Base-by-base conservation (phyloP, 129 eudicot species). In the Lonicera japonica region DNA sequence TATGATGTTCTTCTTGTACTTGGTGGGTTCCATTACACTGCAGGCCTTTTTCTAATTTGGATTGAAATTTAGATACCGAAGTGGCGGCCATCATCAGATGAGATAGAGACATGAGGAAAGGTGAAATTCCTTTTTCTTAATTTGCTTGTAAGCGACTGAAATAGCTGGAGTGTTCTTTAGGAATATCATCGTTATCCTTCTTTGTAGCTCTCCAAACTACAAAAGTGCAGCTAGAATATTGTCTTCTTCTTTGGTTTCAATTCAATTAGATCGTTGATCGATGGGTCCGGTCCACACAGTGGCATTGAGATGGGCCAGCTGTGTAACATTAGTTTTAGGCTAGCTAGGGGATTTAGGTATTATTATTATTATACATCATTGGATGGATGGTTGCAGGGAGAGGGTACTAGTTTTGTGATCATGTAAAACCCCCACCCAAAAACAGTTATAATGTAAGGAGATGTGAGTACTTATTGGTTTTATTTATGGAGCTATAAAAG, bases 1-100 rank as follows among this genome's bases (percentile, higher is more conserved):
- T 46, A 50, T 20, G 38, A 22, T 38, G 36, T 20, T 72, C 21
- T 36, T 64, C 19, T 36, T 69, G 34, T 69, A 67, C 75, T 24
- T 63, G n/a, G 50, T 63, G 57, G 66, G 61, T 23, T 56, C 70
- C 15, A 5, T 46, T 17, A 0, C 55, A 11, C 22, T 63, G n/a
- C n/a, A n/a, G 22, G 60, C 66, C 53, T 54, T 67, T 0, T 7
- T 58, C 12, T 59, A 20, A 59, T 34, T 59, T 8, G 34, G 34
- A 20, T 20, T n/a, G 1, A 10, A 50, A 50, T 3, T 55, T 22
- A 1, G 25, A 21, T 3, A 21, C 21, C 39, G 21, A 41, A 45
- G 21, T 1, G 55, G 19, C 16, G 55, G 55, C 55, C 55, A 8
- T 17, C 8, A 5, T 9, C 18, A 24, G 17, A 14, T 25, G 9